These are phyloP conservation scores for Plasmodium cynomolgi DNA, from an alignment of 169 alveolate species.

Conservation along the genomic window DNA sequence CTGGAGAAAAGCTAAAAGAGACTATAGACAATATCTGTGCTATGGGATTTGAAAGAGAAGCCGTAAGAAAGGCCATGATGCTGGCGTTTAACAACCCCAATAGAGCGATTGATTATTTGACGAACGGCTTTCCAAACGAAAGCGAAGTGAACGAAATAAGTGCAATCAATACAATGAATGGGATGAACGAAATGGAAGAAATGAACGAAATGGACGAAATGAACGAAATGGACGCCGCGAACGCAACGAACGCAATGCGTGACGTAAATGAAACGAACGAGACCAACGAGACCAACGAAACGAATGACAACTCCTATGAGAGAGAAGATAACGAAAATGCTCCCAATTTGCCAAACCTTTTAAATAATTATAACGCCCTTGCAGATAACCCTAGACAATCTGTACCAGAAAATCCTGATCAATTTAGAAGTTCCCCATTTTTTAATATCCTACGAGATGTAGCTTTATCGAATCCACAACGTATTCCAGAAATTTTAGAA, in stretches of 20 bases:
- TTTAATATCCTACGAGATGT: conserved; percentile 88
- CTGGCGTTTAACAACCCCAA: conserved; percentile 97
- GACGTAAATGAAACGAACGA: background rate
- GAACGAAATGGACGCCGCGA: background rate
- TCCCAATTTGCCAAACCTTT: conserved; percentile 58
- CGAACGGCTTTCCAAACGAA: conserved; percentile 87
- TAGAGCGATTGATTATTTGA: conserved; percentile 95
- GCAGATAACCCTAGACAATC: conserved; percentile 8
- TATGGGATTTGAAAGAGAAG: conserved; percentile 93
- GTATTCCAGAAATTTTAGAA: conserved; percentile 88
- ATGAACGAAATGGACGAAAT: conserved; percentile 21
- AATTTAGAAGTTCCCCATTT: conserved; percentile 85
- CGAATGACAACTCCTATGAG: conserved; percentile 61
- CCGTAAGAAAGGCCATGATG: conserved; percentile 91
- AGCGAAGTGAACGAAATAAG: conserved; percentile 20
- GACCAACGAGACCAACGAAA: background rate
- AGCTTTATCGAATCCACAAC: conserved; percentile 91
- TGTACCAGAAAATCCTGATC: conserved; percentile 23
- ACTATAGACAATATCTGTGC: conserved; percentile 87
- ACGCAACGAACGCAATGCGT: conserved; percentile 24
- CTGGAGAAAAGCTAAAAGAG: conserved; percentile 74
- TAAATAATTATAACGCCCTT: conserved; percentile 28
- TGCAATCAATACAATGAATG: conserved; percentile 34
- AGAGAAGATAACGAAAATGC: conserved; percentile 66
- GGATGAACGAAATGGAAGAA: background rate